Evolutionary conservation across 2,329 filamentous ascomycete species (phyloP).

Genomic region (Pestalotiopsis sp.): DNA sequence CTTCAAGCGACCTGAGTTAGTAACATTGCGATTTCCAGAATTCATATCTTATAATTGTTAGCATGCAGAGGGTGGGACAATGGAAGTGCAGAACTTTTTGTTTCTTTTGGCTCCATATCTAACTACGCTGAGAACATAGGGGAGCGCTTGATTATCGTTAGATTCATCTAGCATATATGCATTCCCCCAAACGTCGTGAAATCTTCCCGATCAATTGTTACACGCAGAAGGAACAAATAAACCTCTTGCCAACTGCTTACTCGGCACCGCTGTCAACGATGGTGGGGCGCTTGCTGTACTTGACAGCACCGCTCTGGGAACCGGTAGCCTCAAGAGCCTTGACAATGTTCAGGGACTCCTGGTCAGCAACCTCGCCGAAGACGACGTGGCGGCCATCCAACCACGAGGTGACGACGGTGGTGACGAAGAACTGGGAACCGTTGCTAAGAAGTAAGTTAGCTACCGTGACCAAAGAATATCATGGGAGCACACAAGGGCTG

Average conservation of each 20-base stretch:
- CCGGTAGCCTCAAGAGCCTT: conserved; percentile 65
- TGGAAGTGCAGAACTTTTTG: background rate
- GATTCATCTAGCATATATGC: background rate
- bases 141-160: background rate
- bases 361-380: conserved; percentile 73
- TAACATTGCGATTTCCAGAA: no score
- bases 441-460: conserved; percentile 63
- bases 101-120: conserved; percentile 5
- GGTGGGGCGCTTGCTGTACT: conserved; percentile 60
- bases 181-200: conserved; percentile 18
- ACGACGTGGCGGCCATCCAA: conserved; percentile 83
- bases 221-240: conserved; percentile 14
- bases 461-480: background rate
- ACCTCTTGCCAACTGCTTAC: conserved; percentile 36
- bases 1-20: no score
- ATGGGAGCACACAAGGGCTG: background rate
- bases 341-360: conserved; percentile 54
- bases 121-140: background rate
- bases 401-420: conserved; percentile 88
- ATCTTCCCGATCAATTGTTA: conserved; percentile 21
- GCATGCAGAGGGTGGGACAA: no score
- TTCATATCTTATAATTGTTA: no score
- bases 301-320: conserved; percentile 55
- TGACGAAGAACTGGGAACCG: conserved; percentile 97
- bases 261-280: conserved; percentile 56